Evolutionary conservation across 805 yeast genomes (phyloP).

Genomic region (Sugiyamaella smithiae): DNA sequence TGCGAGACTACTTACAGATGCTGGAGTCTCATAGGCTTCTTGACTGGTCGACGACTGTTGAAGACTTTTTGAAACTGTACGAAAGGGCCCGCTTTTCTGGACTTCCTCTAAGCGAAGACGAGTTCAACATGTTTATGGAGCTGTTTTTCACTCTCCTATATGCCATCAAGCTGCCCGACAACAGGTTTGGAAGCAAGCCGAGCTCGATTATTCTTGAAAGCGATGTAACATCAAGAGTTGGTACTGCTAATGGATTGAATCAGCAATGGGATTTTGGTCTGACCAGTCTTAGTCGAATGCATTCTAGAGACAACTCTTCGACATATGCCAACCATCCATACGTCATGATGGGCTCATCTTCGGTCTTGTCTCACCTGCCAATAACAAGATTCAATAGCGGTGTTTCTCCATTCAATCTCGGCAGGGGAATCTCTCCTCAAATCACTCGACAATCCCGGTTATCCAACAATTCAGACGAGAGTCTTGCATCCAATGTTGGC

Average conservation of each 20-base stretch:
- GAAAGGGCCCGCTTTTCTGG: constrained; percentile 71
- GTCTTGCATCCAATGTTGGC: neutral
- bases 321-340: neutral
- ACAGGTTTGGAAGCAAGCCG: neutral
- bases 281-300: neutral
- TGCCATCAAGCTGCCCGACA: constrained; percentile 18
- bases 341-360: neutral
- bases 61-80: constrained; percentile 50
- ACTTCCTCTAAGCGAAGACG: constrained; percentile 52
- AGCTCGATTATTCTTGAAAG: neutral
- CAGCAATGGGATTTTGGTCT: constrained; percentile 1
- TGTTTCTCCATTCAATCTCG: constrained; percentile 2
- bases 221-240: neutral
- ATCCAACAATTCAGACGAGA: constrained; percentile 1
- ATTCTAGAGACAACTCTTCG: neutral
- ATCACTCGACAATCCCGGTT: neutral
- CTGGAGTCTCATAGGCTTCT: constrained; percentile 31
- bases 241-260: neutral
- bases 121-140: constrained; percentile 59
- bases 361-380: neutral
- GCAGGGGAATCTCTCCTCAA: constrained; percentile 1
- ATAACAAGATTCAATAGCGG: neutral
- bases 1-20: constrained; percentile 50
- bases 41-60: constrained; percentile 23
- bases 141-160: constrained; percentile 20